A percentile compares a stretch with the other conserved stretches of the same genome.
Evolutionary conservation across 2,329 filamentous ascomycete species (phyloP).

Genomic region (Alternaria sp.): DNA sequence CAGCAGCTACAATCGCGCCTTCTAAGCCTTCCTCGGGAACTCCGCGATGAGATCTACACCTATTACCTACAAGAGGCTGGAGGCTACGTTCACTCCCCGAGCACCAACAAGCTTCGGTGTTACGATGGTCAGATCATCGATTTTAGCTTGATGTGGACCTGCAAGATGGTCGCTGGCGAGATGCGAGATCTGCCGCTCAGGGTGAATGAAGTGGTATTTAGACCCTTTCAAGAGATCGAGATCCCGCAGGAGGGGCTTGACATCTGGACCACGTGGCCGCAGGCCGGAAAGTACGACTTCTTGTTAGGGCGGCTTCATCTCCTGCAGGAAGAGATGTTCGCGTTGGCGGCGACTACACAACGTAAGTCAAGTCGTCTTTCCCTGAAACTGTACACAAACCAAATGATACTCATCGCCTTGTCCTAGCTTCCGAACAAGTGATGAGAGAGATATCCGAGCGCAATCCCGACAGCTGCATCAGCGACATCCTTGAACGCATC

Average conservation of each 20-base stretch:
- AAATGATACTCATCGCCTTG: too few relatives aligned
- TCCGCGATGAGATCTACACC: not conserved
- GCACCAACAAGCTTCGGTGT: not conserved
- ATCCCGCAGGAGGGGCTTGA: rapidly evolving
- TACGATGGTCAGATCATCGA: rapidly evolving
- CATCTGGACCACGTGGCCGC: rapidly evolving
- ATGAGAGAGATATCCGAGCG: too few relatives aligned
- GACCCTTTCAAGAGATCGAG: not conserved
- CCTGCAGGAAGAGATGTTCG: not conserved
- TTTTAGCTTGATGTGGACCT: not conserved
- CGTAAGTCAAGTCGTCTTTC: too few relatives aligned
- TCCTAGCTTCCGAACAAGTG: too few relatives aligned
- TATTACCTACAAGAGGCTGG: not conserved
- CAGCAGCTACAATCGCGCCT: not conserved
- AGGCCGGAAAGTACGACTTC: not conserved
- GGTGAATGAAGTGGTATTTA: not conserved
- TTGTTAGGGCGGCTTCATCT: rapidly evolving
- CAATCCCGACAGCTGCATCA: too few relatives aligned
- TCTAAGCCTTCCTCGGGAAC: not conserved
- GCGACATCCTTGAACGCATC: too few relatives aligned
- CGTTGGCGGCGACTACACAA: too few relatives aligned
- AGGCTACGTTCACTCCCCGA: not conserved
- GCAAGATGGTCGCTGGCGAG: not conserved
- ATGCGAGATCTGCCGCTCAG: not conserved
- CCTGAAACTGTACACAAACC: too few relatives aligned